phyloP scores from a whole-genome alignment of 2,329 filamentous ascomycete genomes.

The Curvularia spicifera region DNA sequence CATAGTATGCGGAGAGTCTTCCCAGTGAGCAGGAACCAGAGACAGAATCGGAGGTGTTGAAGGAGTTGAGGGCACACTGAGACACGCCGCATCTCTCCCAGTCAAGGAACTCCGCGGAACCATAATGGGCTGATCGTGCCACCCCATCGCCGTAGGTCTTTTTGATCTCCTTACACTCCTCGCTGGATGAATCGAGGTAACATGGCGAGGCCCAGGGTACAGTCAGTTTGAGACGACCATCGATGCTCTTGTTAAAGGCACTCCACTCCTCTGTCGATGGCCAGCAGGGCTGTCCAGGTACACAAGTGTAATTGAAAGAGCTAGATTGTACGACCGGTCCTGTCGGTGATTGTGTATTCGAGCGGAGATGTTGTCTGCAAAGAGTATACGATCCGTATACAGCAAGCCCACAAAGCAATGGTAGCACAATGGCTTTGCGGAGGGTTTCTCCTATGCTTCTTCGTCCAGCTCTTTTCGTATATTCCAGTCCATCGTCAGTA shows the following conservation, averaged over 20 bases:
- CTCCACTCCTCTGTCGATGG: constrained; percentile 40
- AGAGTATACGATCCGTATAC: constrained; percentile 12
- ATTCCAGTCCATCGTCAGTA: not conserved
- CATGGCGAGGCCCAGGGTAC: constrained; percentile 44
- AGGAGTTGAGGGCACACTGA: constrained; percentile 40
- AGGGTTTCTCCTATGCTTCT: not conserved
- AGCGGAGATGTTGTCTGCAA: constrained; percentile 1
- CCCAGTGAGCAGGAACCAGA: constrained; percentile 42
- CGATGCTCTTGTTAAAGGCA: constrained; percentile 42
- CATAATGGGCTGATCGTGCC: constrained; percentile 40
- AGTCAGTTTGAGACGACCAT: constrained; percentile 38
- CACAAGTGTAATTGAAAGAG: constrained; percentile 40
- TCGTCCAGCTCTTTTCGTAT: not conserved
- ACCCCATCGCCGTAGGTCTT: constrained; percentile 35
- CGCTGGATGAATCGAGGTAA: constrained; percentile 28
- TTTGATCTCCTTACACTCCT: constrained; percentile 30
- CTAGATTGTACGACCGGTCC: not conserved
- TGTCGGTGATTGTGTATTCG: not conserved
- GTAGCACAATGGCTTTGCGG: constrained; percentile 7
- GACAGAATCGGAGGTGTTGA: constrained; percentile 32
- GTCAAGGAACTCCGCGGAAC: constrained; percentile 46
- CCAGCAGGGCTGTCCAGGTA: constrained; percentile 49
- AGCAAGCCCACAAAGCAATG: constrained; percentile 15
- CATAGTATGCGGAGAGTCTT: constrained; percentile 43
- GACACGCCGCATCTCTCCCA: constrained; percentile 44